Base-by-base conservation (phyloP, 805 yeast species). In the Dipodascus geniculatus region DNA sequence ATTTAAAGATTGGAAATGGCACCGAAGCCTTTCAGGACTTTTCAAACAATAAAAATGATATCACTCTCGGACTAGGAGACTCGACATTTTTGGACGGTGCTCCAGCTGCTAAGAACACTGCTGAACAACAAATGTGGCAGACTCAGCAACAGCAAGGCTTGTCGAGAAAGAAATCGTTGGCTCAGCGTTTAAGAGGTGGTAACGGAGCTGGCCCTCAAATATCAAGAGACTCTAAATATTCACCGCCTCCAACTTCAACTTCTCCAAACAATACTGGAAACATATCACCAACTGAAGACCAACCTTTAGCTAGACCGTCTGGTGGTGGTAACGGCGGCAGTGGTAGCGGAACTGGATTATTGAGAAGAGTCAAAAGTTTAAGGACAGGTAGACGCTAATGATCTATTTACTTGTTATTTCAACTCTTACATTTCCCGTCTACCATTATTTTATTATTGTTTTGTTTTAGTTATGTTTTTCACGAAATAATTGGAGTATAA, bases 31-130 rank as follows among this genome's bases (percentile, higher is more conserved):
- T 71, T 42, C 53, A 64, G 61, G 64, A 65, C 69, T 65, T 60
- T 61, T 51, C 58, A 23, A 38, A 51, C 9, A 47, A 51, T 42
- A 50, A 53, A 49, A 14, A 51, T 9, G 79, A 80, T 50, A 76
- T 85, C 1, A 86, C 98, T 0, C 76, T 84, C 51, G 99, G 99
- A 1, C 75, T 93, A 48, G 99, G 99, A 2, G 79, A 91, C 1
- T 78, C 96, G 1, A 91, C 99, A 0, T 91, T 91, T 65, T 66
- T 91, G 56, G 96, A 93, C 67, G 99, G 99, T 35, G 93, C 97
- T 0, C 98, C 98, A 11, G 99, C 97, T 47, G 24, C 49, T 47
- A 16, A n/a, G 14, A 38, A 38, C 19, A 38, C 44, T 6, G 19
- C 44, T 38, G 20, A 38, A 17, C 44, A 38, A 38, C 44, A 38